Evolutionary conservation across 768 basidiomycete species (phyloP), one percentile per base, ranked within the genome.

Genomic region (Kwoniella botswanensis): DNA sequence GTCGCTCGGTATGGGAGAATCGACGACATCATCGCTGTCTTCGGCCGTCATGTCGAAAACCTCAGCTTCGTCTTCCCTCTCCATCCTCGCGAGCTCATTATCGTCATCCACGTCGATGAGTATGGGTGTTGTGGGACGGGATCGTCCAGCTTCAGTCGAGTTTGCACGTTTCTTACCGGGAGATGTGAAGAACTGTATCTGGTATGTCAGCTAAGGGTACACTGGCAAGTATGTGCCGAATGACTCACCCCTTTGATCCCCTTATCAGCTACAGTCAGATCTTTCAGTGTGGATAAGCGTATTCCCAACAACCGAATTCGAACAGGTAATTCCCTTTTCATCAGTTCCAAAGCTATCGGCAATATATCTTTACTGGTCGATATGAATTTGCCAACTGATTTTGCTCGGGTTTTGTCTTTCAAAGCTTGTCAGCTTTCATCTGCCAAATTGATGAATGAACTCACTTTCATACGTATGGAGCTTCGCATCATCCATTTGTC

Each of bases 231-330:
- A 82, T 24, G 82, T 82, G 18, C 41, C 59, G 71, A 35, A 56
- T 11, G 42, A 43, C 71, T 53, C 43, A 93, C 94, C 67, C 89
- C 87, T 81, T 91, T 91, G 71, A 97, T 93, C 0, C 92, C 91
- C 18, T 75, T 76, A 22, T 85, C 84, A 15, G 84, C 81, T 6
- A 86, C 86, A 68, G 87, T 87, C 41, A 95, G 83, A 84, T 99
- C 96, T 78, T 92, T 92, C 74, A 99, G 85, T 72, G 93, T 95
- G 3, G 93, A 94, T 11, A 96, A 87, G 56, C 95, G 86, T 29
- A 99, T 85, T 5, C 96, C 96, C 73, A 99, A 91, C 22, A 99
- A 86, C 42, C 96, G 88, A 24, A 98, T 85, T 41, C 87, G 89
- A 35, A 95, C 82, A 0, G 93, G 93, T 44, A 92, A 84, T 82